Percentiles rank a stretch among this genome's conserved stretches.
These are phyloP conservation scores for Mariannaea sp. DNA, from an alignment of 2,329 filamentous ascomycete species.

Conservation along the genomic window DNA sequence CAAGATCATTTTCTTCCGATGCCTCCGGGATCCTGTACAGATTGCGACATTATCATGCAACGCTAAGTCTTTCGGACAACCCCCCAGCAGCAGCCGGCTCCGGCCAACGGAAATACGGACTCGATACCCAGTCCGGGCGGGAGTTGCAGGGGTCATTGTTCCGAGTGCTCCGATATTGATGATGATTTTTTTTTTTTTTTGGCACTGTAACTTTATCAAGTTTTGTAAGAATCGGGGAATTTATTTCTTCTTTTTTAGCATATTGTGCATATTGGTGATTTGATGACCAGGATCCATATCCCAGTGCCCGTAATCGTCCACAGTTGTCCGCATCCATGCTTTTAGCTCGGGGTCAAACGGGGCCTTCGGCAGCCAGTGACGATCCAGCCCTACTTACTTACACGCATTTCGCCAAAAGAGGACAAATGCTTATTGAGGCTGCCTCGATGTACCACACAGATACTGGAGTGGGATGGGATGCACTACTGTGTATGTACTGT, in stretches of 20 bases:
- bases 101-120: background rate
- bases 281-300: background rate
- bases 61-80: too few species aligned
- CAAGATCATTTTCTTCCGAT: background rate
- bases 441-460: too few species aligned
- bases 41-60: background rate
- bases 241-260: background rate
- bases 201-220: too few species aligned
- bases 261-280: background rate
- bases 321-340: background rate
- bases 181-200: background rate
- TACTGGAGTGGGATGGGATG: too few species aligned
- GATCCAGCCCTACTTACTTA: background rate
- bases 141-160: background rate
- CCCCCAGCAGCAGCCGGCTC: background rate
- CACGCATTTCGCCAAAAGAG: background rate
- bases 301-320: background rate
- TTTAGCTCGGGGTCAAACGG: background rate
- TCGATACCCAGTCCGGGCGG: background rate
- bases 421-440: too few species aligned
- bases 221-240: background rate
- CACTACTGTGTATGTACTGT: too few species aligned
- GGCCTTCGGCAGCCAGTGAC: background rate
- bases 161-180: background rate
- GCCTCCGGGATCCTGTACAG: background rate